Percentiles rank a stretch among this genome's conserved stretches.
phyloP scores from a whole-genome alignment of 331 rosid genomes.

The Pyrus hybrid region DNA sequence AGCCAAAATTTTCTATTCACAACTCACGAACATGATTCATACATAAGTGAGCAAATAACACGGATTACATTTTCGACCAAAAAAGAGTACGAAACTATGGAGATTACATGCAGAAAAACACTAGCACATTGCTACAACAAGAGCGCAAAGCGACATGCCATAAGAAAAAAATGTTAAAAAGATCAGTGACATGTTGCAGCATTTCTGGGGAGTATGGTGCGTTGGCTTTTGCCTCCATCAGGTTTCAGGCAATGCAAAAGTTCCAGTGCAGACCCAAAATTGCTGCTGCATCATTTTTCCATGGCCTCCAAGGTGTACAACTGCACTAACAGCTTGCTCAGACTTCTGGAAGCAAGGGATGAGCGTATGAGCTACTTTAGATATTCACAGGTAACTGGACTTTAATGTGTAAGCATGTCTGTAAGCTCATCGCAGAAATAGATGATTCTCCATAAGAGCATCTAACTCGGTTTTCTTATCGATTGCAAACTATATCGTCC shows the following conservation, averaged over 20 bases:
- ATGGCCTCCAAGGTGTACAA: neutral
- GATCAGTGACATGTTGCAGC: neutral
- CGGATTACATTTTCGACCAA: neutral
- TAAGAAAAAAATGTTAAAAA: neutral
- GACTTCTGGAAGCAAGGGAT: neutral
- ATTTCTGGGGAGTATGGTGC: neutral
- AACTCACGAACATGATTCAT: neutral
- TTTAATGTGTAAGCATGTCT: neutral
- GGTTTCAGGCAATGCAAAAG: neutral
- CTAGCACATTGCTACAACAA: too few species aligned
- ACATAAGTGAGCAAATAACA: neutral
- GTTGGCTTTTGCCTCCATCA: neutral
- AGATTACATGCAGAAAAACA: too few species aligned
- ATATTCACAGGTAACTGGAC: neutral
- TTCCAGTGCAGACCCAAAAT: neutral
- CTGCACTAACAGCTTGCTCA: neutral
- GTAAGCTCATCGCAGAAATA: neutral
- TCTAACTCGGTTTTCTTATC: slow-evolving; percentile 6
- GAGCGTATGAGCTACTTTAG: neutral
- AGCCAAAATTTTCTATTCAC: neutral
- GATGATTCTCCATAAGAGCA: neutral
- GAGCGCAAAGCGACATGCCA: neutral
- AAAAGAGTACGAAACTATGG: neutral
- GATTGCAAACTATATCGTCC: slow-evolving; percentile 46
- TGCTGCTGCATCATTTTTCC: neutral